Conservation (phyloP, 768 basidiomycete species). For the Rhizopogon salebrosus region DNA sequence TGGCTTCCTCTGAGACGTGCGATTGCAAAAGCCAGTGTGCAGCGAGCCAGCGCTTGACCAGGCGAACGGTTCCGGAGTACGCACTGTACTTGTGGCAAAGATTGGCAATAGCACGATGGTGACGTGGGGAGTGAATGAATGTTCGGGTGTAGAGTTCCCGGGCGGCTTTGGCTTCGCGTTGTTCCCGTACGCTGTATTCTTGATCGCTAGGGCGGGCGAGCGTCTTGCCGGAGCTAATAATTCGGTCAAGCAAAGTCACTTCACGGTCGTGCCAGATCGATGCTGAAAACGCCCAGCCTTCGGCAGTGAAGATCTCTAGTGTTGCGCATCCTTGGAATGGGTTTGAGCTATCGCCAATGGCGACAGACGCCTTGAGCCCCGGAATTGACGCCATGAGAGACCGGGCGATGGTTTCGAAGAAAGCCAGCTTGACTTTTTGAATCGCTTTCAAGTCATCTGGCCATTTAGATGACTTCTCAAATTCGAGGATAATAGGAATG, state of each 20-base stretch:
- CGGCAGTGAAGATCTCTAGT: conserved; percentile 72
- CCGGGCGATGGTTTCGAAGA: conserved; percentile 76
- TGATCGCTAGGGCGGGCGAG: conserved; percentile 13
- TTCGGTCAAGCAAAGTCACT: conserved; percentile 66
- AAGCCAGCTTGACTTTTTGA: conserved; percentile 90
- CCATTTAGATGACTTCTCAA: conserved; percentile 91
- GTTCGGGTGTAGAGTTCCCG: conserved; percentile 58
- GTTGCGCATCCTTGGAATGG: conserved; percentile 63
- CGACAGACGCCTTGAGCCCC: conserved; percentile 54
- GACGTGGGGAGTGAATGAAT: conserved; percentile 76
- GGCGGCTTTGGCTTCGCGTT: conserved; percentile 51
- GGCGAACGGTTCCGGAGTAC: conserved; percentile 78
- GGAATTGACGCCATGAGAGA: conserved; percentile 49
- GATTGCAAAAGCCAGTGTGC: conserved; percentile 80
- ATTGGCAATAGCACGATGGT: conserved; percentile 78
- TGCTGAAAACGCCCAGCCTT: conserved; percentile 85
- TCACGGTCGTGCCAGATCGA: conserved; percentile 89
- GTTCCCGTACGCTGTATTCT: conserved; percentile 30
- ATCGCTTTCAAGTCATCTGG: conserved; percentile 91
- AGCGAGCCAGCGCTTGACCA: conserved; percentile 91
- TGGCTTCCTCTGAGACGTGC: conserved; percentile 71
- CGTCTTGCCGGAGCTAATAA: conserved; percentile 42
- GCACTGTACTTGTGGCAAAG: conserved; percentile 76
- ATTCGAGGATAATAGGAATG: conserved; percentile 77
- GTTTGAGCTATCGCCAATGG: conserved; percentile 44